phyloP scores from a whole-genome alignment of 805 yeast genomes.

The Starmerella sp. region DNA sequence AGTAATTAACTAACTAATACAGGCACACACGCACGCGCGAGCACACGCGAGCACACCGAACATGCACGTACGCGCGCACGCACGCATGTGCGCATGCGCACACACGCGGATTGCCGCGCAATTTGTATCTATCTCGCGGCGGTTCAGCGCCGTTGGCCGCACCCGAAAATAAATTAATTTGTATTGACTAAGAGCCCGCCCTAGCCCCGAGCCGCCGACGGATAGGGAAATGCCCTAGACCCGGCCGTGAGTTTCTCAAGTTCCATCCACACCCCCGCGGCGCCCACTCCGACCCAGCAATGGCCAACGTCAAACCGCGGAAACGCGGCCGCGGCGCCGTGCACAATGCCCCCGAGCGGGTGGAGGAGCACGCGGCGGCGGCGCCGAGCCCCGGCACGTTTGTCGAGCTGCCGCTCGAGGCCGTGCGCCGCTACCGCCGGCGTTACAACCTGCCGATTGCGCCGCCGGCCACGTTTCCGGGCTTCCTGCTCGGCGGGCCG shows the following conservation, averaged over 20 bases:
- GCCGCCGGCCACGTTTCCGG: conserved; percentile 53
- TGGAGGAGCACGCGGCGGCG: conserved; percentile 1
- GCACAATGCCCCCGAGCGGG: not conserved
- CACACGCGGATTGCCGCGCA: too few relatives aligned
- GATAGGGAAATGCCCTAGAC: not conserved
- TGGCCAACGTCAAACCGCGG: conserved; percentile 17
- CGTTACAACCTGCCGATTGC: conserved; percentile 47
- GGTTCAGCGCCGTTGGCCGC: too few relatives aligned
- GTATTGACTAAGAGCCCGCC: not conserved
- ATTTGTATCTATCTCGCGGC: too few relatives aligned
- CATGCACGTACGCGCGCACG: too few relatives aligned
- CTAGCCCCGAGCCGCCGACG: not conserved
- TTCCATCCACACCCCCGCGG: not conserved
- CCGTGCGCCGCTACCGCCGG: conserved; percentile 59
- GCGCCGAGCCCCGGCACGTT: not conserved
- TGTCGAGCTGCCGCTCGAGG: conserved; percentile 41
- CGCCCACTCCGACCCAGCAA: not conserved
- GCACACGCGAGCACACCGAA: too few relatives aligned
- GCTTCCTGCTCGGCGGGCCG: conserved; percentile 56
- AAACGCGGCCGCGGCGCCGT: conserved; percentile 13
- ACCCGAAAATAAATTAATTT: not conserved
- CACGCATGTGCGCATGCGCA: too few relatives aligned
- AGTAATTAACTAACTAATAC: conserved; percentile 5
- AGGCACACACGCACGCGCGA: too few relatives aligned
- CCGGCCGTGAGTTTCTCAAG: not conserved